phyloP scores from a whole-genome alignment of 345 rosid genomes.

The Alliaria petiolata region DNA sequence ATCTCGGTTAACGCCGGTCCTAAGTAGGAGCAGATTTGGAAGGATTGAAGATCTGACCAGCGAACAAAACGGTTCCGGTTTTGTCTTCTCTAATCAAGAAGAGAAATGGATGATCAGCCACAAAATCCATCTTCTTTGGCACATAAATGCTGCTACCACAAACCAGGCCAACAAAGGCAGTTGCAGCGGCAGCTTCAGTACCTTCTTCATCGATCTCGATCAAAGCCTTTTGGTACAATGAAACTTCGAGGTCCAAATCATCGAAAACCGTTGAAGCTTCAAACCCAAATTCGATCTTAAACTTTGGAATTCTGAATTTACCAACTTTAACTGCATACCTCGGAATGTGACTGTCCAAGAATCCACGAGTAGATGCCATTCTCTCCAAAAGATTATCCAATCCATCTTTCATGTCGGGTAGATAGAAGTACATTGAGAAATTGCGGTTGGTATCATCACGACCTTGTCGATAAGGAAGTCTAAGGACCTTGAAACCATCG shows the following conservation, averaged over 20 bases:
- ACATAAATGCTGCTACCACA: no score
- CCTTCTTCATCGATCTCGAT: constrained; percentile 7
- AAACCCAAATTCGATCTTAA: not conserved
- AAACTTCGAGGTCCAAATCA: not conserved
- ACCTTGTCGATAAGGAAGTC: not conserved
- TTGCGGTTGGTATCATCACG: not conserved
- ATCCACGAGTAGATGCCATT: constrained; percentile 3
- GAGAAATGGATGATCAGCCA: constrained; percentile 19
- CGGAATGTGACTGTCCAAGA: constrained; percentile 2
- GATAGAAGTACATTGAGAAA: constrained; percentile 21
- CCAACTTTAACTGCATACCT: not conserved
- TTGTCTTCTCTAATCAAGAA: constrained; percentile 17
- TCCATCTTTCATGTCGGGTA: not conserved
- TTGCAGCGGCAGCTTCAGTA: constrained; percentile 8
- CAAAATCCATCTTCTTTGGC: constrained; percentile 1
- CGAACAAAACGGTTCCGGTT: constrained; percentile 8
- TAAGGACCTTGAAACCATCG: constrained; percentile 9
- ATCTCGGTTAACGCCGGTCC: no score
- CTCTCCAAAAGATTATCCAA: not conserved
- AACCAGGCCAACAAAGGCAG: not conserved
- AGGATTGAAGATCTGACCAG: constrained; percentile 7
- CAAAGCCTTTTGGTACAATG: not conserved
- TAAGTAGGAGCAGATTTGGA: not conserved
- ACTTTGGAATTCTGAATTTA: not conserved
- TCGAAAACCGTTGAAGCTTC: not conserved